Conservation (phyloP, 768 basidiomycete genomes). For the Postia placenta region DNA sequence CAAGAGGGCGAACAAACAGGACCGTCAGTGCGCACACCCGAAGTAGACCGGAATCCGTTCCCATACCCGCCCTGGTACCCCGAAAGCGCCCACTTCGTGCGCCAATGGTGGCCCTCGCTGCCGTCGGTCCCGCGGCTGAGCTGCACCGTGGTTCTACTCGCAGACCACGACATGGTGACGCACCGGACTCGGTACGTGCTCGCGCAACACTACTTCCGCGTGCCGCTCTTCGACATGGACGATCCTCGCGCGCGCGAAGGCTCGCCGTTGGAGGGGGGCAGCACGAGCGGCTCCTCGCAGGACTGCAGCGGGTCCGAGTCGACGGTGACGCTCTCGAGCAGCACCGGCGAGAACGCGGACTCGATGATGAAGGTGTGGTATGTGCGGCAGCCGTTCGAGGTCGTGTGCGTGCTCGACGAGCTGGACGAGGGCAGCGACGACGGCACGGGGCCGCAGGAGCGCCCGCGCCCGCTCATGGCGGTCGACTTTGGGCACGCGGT, state of each 20-base stretch:
- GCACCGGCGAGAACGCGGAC: slow-evolving; percentile 22
- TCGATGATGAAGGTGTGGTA: slow-evolving; percentile 68
- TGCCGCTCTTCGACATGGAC: slow-evolving; percentile 39
- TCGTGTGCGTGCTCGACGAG: slow-evolving; percentile 55
- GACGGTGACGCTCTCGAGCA: neutral
- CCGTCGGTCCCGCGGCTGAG: slow-evolving; percentile 59
- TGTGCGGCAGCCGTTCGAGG: slow-evolving; percentile 64
- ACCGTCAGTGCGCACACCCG: slow-evolving; percentile 2
- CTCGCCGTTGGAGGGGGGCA: neutral
- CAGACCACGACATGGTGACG: slow-evolving; percentile 53
- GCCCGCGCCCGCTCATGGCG: slow-evolving; percentile 66
- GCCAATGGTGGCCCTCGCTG: slow-evolving; percentile 76
- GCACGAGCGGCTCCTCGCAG: neutral
- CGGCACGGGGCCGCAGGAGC: slow-evolving; percentile 31
- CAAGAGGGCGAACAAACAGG: neutral
- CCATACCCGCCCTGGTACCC: slow-evolving; percentile 66
- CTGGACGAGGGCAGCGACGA: slow-evolving; percentile 33
- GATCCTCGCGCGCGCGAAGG: slow-evolving; percentile 6
- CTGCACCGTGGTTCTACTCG: slow-evolving; percentile 66
- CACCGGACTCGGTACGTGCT: slow-evolving; percentile 59
- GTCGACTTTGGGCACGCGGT: slow-evolving; percentile 88
- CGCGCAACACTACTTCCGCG: slow-evolving; percentile 71
- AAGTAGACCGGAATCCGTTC: slow-evolving; percentile 46
- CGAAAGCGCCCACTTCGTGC: slow-evolving; percentile 70
- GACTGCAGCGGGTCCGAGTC: slow-evolving; percentile 3